Percentiles rank a stretch among this genome's conserved stretches.
Evolutionary conservation across 768 basidiomycete species (phyloP).

Genomic region (Auriscalpium microsporum): DNA sequence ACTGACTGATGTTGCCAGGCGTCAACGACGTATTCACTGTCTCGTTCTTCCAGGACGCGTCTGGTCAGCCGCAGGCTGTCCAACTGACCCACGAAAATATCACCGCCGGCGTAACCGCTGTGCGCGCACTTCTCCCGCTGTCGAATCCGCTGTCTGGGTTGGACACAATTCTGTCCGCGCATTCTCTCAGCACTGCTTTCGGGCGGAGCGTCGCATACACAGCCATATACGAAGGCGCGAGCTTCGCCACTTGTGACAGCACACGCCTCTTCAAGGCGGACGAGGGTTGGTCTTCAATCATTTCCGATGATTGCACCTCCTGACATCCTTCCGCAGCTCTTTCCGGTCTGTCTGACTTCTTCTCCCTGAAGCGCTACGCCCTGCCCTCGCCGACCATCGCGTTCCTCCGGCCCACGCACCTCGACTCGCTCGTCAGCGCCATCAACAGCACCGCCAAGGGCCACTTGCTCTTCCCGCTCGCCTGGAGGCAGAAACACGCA

Average conservation of each 20-base stretch:
- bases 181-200: slow-evolving; percentile 65
- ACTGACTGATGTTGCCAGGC: slow-evolving; percentile 27
- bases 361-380: slow-evolving; percentile 39
- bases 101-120: slow-evolving; percentile 81
- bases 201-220: slow-evolving; percentile 77
- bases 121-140: slow-evolving; percentile 66
- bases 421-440: slow-evolving; percentile 42
- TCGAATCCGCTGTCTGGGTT: slow-evolving; percentile 57
- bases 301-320: neutral
- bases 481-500: slow-evolving; percentile 71
- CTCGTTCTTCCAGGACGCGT: slow-evolving; percentile 48
- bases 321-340: neutral
- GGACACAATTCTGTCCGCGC: slow-evolving; percentile 72
- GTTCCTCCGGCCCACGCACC: slow-evolving; percentile 62
- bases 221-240: slow-evolving; percentile 65
- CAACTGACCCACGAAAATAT: slow-evolving; percentile 78
- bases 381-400: slow-evolving; percentile 72
- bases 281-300: slow-evolving; percentile 27
- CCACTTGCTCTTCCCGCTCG: slow-evolving; percentile 51
- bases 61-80: slow-evolving; percentile 48
- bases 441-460: slow-evolving; percentile 49
- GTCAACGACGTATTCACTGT: slow-evolving; percentile 60
- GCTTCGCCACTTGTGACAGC: slow-evolving; percentile 59
- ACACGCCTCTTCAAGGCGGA: slow-evolving; percentile 41
- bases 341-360: slow-evolving; percentile 30